These are phyloP conservation scores for Fusarium nanum DNA, from an alignment of 2,329 filamentous ascomycete species.

Conservation along the genomic window DNA sequence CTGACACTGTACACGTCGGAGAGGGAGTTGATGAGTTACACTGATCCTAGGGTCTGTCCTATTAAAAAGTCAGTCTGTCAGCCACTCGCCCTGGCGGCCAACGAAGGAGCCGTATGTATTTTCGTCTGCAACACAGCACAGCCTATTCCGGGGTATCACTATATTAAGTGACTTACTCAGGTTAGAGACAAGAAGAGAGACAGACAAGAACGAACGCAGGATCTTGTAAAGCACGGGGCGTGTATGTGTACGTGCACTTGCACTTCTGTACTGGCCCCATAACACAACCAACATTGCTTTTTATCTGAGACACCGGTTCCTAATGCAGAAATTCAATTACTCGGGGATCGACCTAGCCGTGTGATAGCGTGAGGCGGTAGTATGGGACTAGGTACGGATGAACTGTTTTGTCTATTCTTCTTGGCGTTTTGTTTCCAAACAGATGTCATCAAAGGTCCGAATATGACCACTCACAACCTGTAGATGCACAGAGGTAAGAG, in stretches of 20 bases:
- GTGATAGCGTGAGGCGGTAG: not conserved
- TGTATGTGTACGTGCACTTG: constrained; percentile 7
- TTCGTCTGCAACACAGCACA: constrained; percentile 42
- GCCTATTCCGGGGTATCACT: constrained; percentile 32
- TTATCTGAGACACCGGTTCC: constrained; percentile 38
- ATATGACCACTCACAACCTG: no score
- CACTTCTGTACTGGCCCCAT: not conserved
- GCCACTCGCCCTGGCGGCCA: constrained; percentile 46
- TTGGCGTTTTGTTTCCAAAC: not conserved
- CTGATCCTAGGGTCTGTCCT: constrained; percentile 21
- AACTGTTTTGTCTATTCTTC: not conserved
- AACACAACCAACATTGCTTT: constrained; percentile 32
- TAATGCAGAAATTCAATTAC: not conserved
- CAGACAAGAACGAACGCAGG: constrained; percentile 24
- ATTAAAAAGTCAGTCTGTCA: constrained; percentile 19
- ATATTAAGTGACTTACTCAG: not conserved
- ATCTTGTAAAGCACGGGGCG: constrained; percentile 32
- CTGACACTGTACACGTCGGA: constrained; percentile 42
- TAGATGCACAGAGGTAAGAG: no score
- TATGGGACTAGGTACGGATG: not conserved
- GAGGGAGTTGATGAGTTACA: constrained; percentile 27
- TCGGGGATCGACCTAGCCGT: not conserved
- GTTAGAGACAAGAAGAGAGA: not conserved
- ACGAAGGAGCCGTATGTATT: constrained; percentile 40
- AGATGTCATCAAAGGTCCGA: not conserved